Evolutionary conservation across 768 basidiomycete species (phyloP), one percentile per base, ranked within the genome.

Genomic region (Hemileccinum impolitum): DNA sequence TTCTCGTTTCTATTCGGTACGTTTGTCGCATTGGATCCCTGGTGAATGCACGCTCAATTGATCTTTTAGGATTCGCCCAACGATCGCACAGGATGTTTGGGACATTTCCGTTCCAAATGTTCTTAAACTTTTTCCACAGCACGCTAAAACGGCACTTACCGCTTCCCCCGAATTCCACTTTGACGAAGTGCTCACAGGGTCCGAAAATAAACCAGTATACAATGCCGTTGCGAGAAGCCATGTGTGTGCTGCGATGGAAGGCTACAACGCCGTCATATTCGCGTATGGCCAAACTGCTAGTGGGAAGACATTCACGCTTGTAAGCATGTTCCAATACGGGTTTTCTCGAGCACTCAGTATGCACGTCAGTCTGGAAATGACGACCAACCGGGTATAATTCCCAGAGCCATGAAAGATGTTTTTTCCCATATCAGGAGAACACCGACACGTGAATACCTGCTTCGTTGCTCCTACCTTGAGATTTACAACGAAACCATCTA

Each of bases 201-300:
- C 85, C 1, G 81, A 84, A 30, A 92, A 90, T 69, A 89, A 88
- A 59, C 81, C 84, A 0, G 73, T 92, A 7, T 93, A 92, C 63
- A 81, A 77, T 36, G 79, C 84, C 4, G 82, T 87, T 14, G 90
- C 86, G 2, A 78, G 81, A 12, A 84, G 82, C 3, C 90, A 92
- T 60, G 89, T 91, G 1, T 81, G 80, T 48, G 90, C 94, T 4
- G 92, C 94, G 10, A 96, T 98, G 93, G 90, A 92, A 43, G 96
- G 96, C 15, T 98, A 83, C 75, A 97, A 98, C 66, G 82, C 94
- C 8, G 90, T 98, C 54, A 81, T 97, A 36, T 99, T 99, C 59
- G 95, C 96, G 0, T 89, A 90, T 45, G 88, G 89, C 8, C 95
- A 98, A 65, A 98, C 96, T 0, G 85, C 84, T 6, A 81, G 78